A percentile compares a stretch with the other conserved stretches of the same genome.
Evolutionary conservation across 75 land plant genomes (phyloP).

Genomic region (Pinus tabuliformis): DNA sequence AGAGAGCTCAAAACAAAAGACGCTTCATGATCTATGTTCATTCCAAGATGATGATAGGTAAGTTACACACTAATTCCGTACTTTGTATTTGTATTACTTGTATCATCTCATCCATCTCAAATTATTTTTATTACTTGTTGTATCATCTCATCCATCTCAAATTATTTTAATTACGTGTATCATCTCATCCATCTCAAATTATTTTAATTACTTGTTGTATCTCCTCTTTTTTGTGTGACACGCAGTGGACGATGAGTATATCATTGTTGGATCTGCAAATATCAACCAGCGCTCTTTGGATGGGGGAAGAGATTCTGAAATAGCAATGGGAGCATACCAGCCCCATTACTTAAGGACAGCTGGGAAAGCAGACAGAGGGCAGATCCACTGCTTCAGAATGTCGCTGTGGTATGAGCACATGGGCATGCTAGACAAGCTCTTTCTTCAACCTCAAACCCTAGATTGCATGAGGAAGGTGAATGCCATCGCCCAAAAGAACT

Average conservation of each 20-base stretch:
- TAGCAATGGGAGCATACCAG: slow-evolving; percentile 84
- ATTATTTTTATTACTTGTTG: too few relatives aligned
- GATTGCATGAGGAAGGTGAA: slow-evolving; percentile 30
- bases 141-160: too few relatives aligned
- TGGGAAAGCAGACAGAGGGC: background rate
- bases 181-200: too few relatives aligned
- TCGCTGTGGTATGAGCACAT: background rate
- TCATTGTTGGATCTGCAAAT: slow-evolving; percentile 89
- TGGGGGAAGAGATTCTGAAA: slow-evolving; percentile 88
- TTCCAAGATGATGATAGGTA: slow-evolving; percentile 91
- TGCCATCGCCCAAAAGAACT: slow-evolving; percentile 16
- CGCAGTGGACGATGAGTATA: slow-evolving; percentile 97
- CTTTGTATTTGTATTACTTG: too few relatives aligned
- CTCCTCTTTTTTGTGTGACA: background rate
- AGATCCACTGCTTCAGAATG: slow-evolving; percentile 36
- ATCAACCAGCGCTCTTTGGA: slow-evolving; percentile 97
- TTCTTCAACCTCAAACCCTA: slow-evolving; percentile 22
- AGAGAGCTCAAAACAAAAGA: slow-evolving; percentile 64
- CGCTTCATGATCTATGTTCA: slow-evolving; percentile 96
- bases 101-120: too few relatives aligned
- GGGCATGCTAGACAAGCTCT: slow-evolving; percentile 23
- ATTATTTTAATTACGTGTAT: too few relatives aligned
- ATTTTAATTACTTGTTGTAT: too few relatives aligned
- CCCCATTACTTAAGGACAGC: too few relatives aligned
- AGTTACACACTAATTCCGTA: too few relatives aligned